phyloP scores from a whole-genome alignment of 2,329 filamentous ascomycete genomes.

The Dendrostoma leiphaemia region DNA sequence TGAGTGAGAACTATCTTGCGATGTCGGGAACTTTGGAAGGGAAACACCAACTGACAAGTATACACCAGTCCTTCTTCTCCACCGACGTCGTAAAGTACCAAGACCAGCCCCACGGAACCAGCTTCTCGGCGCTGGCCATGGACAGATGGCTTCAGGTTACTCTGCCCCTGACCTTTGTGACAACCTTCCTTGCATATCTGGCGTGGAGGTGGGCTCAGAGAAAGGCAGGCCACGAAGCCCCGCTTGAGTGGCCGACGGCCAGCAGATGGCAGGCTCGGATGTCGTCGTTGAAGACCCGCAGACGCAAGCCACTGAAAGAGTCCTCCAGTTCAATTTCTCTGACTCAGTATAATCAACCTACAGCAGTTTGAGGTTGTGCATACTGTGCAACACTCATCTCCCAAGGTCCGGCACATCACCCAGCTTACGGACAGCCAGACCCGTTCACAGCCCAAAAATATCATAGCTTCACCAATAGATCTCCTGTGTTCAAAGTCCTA shows the following conservation, averaged over 20 bases:
- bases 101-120: conserved; percentile 3
- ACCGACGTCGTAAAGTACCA: conserved; percentile 22
- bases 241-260: background rate
- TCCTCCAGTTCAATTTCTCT: too few relatives aligned
- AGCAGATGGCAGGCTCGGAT: background rate
- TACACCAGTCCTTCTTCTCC: conserved; percentile 18
- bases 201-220: background rate
- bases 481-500: too few relatives aligned
- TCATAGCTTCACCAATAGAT: too few relatives aligned
- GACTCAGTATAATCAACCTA: too few relatives aligned
- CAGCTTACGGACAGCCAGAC: too few relatives aligned
- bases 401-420: too few relatives aligned
- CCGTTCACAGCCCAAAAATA: too few relatives aligned
- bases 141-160: conserved; percentile 19
- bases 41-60: background rate
- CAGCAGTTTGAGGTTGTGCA: too few relatives aligned
- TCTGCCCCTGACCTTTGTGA: conserved; percentile 17
- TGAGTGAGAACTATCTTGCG: background rate
- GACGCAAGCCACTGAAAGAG: background rate
- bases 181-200: background rate
- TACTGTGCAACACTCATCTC: too few relatives aligned
- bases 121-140: conserved; percentile 17
- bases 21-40: background rate
- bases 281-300: background rate
- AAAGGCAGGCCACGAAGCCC: background rate